Evolutionary conservation across 495 filamentous ascomycete genomes (phyloP), one percentile per base, ranked within the genome.

Genomic region (Xylaria nigripes): DNA sequence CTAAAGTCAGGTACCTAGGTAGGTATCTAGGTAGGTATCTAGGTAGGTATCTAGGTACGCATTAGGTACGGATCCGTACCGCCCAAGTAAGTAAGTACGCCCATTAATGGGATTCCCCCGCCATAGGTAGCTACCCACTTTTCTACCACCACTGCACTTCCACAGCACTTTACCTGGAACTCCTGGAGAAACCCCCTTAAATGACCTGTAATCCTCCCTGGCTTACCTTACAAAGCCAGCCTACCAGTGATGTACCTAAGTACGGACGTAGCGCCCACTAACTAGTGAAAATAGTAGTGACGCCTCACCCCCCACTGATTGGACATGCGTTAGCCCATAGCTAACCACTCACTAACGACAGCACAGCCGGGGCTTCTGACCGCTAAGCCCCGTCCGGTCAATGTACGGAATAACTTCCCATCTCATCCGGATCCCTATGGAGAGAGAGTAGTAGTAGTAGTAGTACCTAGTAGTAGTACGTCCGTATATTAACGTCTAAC

Each of bases 341-440:
- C 32, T 36, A 36, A 12, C 32, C 32, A 12, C 4, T 2, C 6
- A 15, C 32, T 36, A 36, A 12, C 10, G 4, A 36, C 32, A 36
- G 32, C 32, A 36, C 32, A 36, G 32, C 32, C 32, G 32, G 15
- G 32, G 15, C 32, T 5, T 36, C 32, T 36, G 32, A 54, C 51
- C 51, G 51, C 51, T 53, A 27, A 53, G 51, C 51, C 51, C 51
- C 42, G 50, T 53, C 48, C 38, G 42, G 49, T 23, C 25, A 16
- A 41, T 38, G 25, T 19, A 29, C 7, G n/a, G n/a, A n/a, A n/a
- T n/a, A n/a, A n/a, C n/a, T n/a, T n/a, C n/a, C n/a, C n/a, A 29
- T 22, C 22, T 16, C 29, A 52, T 23, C 48, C 48, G 19, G 25
- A 45, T 29, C n/a, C n/a, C n/a, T n/a, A 15, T 41, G 50, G 41